Evolutionary conservation across 148 eudicot species (phyloP), one percentile per base, ranked within the genome.

Genomic region (Camellia lanceoleosa): DNA sequence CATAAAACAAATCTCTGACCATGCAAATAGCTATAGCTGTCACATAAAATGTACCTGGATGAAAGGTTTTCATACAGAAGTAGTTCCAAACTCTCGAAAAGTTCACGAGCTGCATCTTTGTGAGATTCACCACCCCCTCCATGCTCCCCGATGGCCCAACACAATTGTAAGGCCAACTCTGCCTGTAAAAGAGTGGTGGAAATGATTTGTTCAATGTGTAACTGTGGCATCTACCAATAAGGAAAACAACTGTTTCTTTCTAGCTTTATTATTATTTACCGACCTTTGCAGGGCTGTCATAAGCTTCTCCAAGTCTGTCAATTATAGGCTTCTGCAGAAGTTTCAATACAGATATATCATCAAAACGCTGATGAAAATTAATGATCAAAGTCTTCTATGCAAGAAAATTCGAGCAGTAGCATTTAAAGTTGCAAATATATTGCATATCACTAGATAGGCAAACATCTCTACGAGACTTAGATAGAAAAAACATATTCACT

Each of bases 121-220:
- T 89, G 95, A 84, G 95, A 87, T 82, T 82, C 93, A 68, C 98
- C 98, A 54, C 99, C 99, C 8, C 99, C 99, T 86, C 99, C 99
- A 85, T 96, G 87, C 85, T 96, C 99, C 80, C 99, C 99, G 78
- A 96, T 92, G 52, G 98, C 99, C 99, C 99, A 96, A 74, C 98
- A 92, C 67, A 96, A 88, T 83, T 96, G 97, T 76, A 96, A 82
- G 73, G 98, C 99, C 89, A 96, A 88, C 89, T 96, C 99, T 79
- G 92, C 89, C 99, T 96, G 87, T 77, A 83, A 82, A 76, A 78
- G 58, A 80, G 77, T 62, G 18, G 73, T 23, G 13, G 38, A 69
- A 68, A 38, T 15, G 38, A 51, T 15, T 30, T 52, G 66, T 2
- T 49, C 38, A 75, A 16, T 14, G 5, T 68, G 19, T 20, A 18